Evolutionary conservation across 805 yeast genomes (phyloP).

Genomic region (Saccharomycopsis fermentans): DNA sequence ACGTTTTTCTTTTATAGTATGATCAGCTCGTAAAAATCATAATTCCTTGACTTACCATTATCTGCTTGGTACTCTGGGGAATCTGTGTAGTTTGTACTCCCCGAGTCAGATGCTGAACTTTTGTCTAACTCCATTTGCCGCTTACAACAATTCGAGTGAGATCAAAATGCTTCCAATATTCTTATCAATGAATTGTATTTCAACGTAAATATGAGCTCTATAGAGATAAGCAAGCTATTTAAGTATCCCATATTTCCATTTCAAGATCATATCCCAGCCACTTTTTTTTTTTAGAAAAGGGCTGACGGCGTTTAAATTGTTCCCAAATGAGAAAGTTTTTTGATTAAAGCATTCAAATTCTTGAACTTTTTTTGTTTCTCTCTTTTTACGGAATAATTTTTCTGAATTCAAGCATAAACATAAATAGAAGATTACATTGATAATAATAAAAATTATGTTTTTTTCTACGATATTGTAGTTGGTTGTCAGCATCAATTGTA

Average conservation of each 20-base stretch:
- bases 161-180: too few species aligned
- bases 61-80: constrained; percentile 23
- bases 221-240: too few species aligned
- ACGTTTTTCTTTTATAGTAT: too few species aligned
- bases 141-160: background rate
- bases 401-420: too few species aligned
- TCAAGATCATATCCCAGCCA: too few species aligned
- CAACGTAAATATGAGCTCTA: too few species aligned
- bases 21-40: background rate
- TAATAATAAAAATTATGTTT: background rate
- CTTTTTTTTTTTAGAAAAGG: background rate
- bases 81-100: constrained; percentile 22
- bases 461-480: background rate
- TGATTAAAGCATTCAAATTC: too few species aligned
- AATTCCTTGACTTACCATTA: background rate
- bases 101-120: constrained; percentile 1
- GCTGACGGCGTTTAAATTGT: background rate
- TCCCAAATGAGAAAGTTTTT: background rate
- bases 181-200: background rate
- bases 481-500: background rate
- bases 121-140: background rate
- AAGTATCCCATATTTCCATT: too few species aligned
- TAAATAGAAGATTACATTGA: too few species aligned
- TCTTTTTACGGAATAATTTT: background rate
- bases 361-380: background rate